phyloP scores from a whole-genome alignment of 2,329 filamentous ascomycete species.

The Curvularia spicifera region DNA sequence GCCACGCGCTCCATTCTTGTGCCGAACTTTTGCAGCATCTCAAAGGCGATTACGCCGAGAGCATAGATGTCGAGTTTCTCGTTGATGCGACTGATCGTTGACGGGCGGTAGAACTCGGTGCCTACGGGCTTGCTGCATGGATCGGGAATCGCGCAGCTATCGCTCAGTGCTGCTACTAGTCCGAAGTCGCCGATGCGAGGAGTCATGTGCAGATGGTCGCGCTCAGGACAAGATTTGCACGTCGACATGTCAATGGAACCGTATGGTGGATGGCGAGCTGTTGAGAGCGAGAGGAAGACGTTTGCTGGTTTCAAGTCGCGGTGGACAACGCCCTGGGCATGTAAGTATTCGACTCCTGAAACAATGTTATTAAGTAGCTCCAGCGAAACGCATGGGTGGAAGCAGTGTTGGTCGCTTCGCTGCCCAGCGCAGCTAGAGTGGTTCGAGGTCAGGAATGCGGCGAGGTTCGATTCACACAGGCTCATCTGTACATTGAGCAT shows the following conservation, averaged over 20 bases:
- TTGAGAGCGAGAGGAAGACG: conserved; percentile 65
- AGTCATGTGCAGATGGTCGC: conserved; percentile 54
- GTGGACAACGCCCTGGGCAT: conserved; percentile 66
- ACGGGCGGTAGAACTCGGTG: conserved; percentile 67
- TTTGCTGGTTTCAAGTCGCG: conserved; percentile 73
- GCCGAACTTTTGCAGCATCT: conserved; percentile 63
- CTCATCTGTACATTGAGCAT: conserved; percentile 73
- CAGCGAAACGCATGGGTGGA: conserved; percentile 64
- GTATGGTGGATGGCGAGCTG: conserved; percentile 43
- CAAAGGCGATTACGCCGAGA: conserved; percentile 67
- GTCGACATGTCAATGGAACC: conserved; percentile 56
- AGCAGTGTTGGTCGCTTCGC: conserved; percentile 61
- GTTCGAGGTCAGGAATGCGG: conserved; percentile 59
- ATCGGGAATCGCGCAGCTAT: conserved; percentile 31
- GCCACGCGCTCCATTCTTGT: conserved; percentile 50
- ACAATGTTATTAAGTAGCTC: conserved; percentile 65
- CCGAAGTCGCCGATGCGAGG: conserved; percentile 74
- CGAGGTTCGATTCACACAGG: conserved; percentile 67
- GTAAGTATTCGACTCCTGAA: conserved; percentile 69
- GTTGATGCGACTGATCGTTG: conserved; percentile 43
- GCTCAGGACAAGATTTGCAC: conserved; percentile 55
- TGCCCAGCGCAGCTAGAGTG: conserved; percentile 16
- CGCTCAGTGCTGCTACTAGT: conserved; percentile 63
- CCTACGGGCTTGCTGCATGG: conserved; percentile 58
- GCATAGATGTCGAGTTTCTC: conserved; percentile 67